A percentile compares a stretch with the other conserved stretches of the same genome.
phyloP scores from a whole-genome alignment of 805 yeast species.

The Saccharomycopsis sp. region DNA sequence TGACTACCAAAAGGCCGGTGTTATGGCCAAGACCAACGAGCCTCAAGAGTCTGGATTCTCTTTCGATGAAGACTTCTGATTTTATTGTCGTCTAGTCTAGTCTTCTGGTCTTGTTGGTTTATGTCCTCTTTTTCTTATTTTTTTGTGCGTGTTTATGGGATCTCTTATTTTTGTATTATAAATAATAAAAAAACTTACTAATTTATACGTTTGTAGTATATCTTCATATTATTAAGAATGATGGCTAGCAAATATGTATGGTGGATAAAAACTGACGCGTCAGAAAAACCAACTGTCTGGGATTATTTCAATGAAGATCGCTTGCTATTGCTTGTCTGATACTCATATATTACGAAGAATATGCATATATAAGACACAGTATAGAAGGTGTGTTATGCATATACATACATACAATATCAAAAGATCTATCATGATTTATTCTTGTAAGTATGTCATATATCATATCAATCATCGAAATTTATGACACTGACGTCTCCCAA shows the following conservation, averaged over 20 bases:
- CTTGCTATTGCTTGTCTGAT: too few species aligned
- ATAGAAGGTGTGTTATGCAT: background rate
- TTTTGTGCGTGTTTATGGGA: background rate
- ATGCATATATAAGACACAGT: background rate
- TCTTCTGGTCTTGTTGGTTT: background rate
- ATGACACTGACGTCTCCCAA: too few species aligned
- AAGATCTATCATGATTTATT: too few species aligned
- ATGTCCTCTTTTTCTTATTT: background rate
- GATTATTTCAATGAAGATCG: too few species aligned
- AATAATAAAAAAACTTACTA: too few species aligned
- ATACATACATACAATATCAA: too few species aligned
- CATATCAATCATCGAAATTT: background rate
- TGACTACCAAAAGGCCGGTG: constrained; percentile 99
- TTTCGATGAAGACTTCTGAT: constrained; percentile 92
- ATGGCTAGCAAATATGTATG: background rate
- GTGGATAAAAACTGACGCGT: background rate
- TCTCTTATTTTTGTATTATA: background rate
- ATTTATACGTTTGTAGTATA: background rate
- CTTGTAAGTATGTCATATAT: too few species aligned
- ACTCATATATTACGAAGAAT: background rate
- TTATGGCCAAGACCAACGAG: constrained; percentile 66
- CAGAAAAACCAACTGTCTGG: background rate
- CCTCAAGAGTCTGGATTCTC: constrained; percentile 54
- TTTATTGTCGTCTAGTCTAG: too few species aligned
- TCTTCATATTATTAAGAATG: too few species aligned